phyloP scores from a whole-genome alignment of 768 basidiomycete species.

The Kwoniella heveanensis region DNA sequence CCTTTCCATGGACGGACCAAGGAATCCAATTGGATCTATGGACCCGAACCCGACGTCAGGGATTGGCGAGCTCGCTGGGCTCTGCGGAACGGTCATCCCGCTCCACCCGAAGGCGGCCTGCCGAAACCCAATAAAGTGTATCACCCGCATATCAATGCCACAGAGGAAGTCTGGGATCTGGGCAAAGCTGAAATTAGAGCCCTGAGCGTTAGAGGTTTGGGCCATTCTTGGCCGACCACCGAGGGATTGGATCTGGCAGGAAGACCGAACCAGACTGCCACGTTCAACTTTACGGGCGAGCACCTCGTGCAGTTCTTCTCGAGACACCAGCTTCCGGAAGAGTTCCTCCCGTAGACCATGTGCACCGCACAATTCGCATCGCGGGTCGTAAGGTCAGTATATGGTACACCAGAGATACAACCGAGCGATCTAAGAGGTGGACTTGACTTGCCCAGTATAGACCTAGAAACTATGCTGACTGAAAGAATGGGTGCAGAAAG shows the following conservation, averaged over 20 bases:
- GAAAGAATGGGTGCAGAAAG: too few species aligned
- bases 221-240: slow-evolving; percentile 47
- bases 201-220: slow-evolving; percentile 31
- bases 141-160: slow-evolving; percentile 27
- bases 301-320: slow-evolving; percentile 30
- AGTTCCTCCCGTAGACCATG: neutral
- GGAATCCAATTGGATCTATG: slow-evolving; percentile 15
- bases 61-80: slow-evolving; percentile 41
- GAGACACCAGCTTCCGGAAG: slow-evolving; percentile 19
- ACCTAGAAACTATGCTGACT: too few species aligned
- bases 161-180: slow-evolving; percentile 23
- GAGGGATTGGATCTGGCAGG: slow-evolving; percentile 35
- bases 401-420: too few species aligned
- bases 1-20: slow-evolving; percentile 33
- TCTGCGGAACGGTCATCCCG: slow-evolving; percentile 33
- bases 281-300: slow-evolving; percentile 29
- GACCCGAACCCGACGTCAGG: slow-evolving; percentile 30
- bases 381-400: too few species aligned
- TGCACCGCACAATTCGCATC: too few species aligned
- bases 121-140: slow-evolving; percentile 14
- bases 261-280: slow-evolving; percentile 30
- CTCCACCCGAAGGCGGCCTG: neutral
- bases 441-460: too few species aligned
- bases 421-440: too few species aligned
- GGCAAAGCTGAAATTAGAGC: slow-evolving; percentile 31